These are phyloP conservation scores for Lichenothelia convexa DNA, from an alignment of 495 filamentous ascomycete species.

Conservation along the genomic window DNA sequence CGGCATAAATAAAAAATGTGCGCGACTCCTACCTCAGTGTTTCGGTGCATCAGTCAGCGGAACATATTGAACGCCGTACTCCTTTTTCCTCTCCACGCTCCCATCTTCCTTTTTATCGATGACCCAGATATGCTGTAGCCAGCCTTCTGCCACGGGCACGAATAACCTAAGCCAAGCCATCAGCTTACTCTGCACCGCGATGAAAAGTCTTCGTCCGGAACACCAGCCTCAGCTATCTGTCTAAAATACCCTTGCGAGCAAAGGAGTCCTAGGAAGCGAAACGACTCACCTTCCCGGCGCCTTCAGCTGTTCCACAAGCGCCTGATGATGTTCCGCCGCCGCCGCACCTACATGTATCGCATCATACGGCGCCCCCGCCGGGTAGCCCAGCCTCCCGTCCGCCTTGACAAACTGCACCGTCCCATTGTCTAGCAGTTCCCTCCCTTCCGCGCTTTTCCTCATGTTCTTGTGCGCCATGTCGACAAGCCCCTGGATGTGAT, in stretches of 20 bases:
- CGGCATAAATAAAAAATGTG: too few species aligned
- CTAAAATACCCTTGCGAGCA: too few species aligned
- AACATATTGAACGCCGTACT: conserved; percentile 80
- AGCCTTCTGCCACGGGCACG: conserved; percentile 49
- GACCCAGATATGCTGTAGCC: conserved; percentile 64
- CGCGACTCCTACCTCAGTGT: too few species aligned
- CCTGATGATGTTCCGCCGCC: conserved; percentile 51
- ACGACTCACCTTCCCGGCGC: conserved; percentile 41
- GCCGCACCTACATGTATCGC: conserved; percentile 94
- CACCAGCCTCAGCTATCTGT: neutral
- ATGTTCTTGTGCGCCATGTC: conserved; percentile 61
- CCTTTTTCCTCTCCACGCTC: conserved; percentile 49
- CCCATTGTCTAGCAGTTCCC: conserved; percentile 36
- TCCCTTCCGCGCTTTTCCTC: conserved; percentile 48
- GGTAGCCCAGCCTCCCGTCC: conserved; percentile 63
- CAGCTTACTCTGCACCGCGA: conserved; percentile 17
- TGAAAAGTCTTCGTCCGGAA: conserved; percentile 44
- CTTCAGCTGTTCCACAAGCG: conserved; percentile 60
- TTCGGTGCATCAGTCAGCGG: conserved; percentile 72
- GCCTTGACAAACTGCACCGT: conserved; percentile 55
- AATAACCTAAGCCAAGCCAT: conserved; percentile 16
- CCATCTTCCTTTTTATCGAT: conserved; percentile 78
- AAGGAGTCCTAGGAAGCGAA: neutral
- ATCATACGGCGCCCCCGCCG: conserved; percentile 45
- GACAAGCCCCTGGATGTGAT: conserved; percentile 67